A percentile compares a stretch with the other conserved stretches of the same genome.
phyloP scores from a whole-genome alignment of 495 filamentous ascomycete species.

The Penicillium bovifimosum region DNA sequence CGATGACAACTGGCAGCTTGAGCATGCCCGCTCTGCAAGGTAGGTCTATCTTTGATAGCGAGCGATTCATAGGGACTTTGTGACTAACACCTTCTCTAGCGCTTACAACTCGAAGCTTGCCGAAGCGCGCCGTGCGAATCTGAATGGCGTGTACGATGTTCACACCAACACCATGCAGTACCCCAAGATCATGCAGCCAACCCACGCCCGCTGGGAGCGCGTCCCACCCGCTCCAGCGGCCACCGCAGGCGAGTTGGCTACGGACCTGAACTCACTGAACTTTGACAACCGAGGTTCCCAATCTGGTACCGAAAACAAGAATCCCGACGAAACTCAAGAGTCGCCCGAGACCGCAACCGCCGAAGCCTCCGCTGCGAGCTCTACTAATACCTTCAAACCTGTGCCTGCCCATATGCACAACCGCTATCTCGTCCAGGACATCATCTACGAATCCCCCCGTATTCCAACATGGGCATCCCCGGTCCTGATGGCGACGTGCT shows the following conservation, averaged over 20 bases:
- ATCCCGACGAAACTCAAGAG: slow-evolving; percentile 5
- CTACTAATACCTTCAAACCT: slow-evolving; percentile 50
- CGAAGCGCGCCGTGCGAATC: slow-evolving; percentile 56
- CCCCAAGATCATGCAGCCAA: slow-evolving; percentile 84
- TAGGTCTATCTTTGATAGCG: slow-evolving; percentile 37
- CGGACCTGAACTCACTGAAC: slow-evolving; percentile 35
- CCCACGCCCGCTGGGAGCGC: slow-evolving; percentile 74
- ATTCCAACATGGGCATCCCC: slow-evolving; percentile 54
- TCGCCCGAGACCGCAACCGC: background rate
- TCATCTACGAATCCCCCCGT: slow-evolving; percentile 56
- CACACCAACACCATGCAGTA: slow-evolving; percentile 89
- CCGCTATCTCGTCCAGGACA: slow-evolving; percentile 73
- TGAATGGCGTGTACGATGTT: slow-evolving; percentile 79
- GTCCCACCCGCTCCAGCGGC: slow-evolving; percentile 34
- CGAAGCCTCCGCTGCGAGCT: slow-evolving; percentile 4
- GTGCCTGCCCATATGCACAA: slow-evolving; percentile 60
- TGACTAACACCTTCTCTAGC: slow-evolving; percentile 43
- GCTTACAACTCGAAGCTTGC: slow-evolving; percentile 72
- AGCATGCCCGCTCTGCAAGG: slow-evolving; percentile 88
- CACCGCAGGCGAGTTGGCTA: slow-evolving; percentile 25
- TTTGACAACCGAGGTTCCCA: slow-evolving; percentile 24
- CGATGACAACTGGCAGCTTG: slow-evolving; percentile 94
- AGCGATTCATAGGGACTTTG: background rate
- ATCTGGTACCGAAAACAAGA: background rate
- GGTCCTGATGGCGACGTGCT: slow-evolving; percentile 57